phyloP scores from a whole-genome alignment of 2,329 filamentous ascomycete genomes.

The Aureobasidium sp. region DNA sequence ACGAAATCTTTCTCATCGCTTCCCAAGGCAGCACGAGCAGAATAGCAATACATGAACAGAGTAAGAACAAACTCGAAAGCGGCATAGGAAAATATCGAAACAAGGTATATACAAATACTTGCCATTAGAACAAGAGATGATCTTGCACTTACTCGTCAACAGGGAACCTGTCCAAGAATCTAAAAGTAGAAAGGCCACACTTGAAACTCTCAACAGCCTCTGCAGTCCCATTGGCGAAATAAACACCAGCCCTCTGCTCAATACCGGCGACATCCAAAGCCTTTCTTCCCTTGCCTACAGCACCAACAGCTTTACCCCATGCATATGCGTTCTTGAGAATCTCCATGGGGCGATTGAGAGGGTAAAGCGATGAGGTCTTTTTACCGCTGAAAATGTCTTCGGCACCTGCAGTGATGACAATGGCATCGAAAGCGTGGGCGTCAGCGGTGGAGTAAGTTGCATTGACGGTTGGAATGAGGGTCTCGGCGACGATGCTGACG shows the following conservation, averaged over 20 bases:
- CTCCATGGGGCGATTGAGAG: conserved; percentile 62
- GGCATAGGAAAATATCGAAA: too few relatives aligned
- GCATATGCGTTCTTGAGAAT: conserved; percentile 70
- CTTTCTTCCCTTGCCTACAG: conserved; percentile 40
- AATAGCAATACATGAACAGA: too few relatives aligned
- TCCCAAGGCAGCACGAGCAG: too few relatives aligned
- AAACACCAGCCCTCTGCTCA: conserved; percentile 9
- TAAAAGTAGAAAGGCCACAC: conserved; percentile 51
- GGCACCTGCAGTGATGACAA: conserved; percentile 60
- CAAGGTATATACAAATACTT: too few relatives aligned
- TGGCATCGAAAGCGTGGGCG: conserved; percentile 50
- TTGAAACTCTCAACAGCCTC: background rate
- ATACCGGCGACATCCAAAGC: background rate
- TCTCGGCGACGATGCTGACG: conserved; percentile 53
- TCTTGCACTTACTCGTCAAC: conserved; percentile 33
- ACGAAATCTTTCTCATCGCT: too few relatives aligned
- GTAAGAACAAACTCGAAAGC: too few relatives aligned
- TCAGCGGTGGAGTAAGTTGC: conserved; percentile 68
- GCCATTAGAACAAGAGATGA: too few relatives aligned
- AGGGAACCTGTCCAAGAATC: conserved; percentile 57
- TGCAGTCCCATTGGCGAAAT: conserved; percentile 14
- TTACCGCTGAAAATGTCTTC: conserved; percentile 43
- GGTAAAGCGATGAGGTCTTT: conserved; percentile 49
- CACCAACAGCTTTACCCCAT: conserved; percentile 66
- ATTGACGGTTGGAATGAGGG: conserved; percentile 45